Conservation (phyloP, 1,139 yeast genomes). For the Barnettozyma hawaiiensis region DNA sequence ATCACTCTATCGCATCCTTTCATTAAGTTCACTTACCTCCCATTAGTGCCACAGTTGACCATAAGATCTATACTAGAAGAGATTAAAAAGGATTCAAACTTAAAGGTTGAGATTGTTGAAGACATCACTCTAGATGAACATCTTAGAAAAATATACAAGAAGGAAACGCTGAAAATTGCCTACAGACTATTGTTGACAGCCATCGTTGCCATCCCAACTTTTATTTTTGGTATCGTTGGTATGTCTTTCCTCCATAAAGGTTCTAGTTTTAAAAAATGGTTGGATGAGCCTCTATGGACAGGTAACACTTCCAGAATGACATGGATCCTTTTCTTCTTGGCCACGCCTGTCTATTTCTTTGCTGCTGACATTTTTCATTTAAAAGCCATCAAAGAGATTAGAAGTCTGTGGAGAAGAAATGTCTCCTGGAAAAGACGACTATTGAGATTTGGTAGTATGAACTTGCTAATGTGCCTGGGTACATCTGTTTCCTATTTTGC, state of each 20-base stretch:
- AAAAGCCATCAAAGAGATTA: slow-evolving; percentile 57
- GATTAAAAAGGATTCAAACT: slow-evolving; percentile 40
- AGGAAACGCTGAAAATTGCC: slow-evolving; percentile 44
- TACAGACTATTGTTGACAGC: slow-evolving; percentile 46
- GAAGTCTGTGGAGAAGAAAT: slow-evolving; percentile 50
- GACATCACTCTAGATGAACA: slow-evolving; percentile 61
- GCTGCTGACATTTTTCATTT: slow-evolving; percentile 69
- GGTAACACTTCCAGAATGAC: slow-evolving; percentile 58
- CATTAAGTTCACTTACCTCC: slow-evolving; percentile 59
- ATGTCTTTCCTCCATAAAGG: slow-evolving; percentile 52
- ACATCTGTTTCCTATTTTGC: slow-evolving; percentile 69
- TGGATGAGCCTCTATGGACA: slow-evolving; percentile 56
- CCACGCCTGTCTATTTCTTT: slow-evolving; percentile 71
- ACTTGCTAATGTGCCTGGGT: slow-evolving; percentile 63
- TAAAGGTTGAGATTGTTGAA: slow-evolving; percentile 50
- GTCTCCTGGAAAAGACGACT: slow-evolving; percentile 52
- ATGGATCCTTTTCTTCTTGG: slow-evolving; percentile 60
- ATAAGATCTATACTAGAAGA: slow-evolving; percentile 48
- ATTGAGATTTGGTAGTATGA: slow-evolving; percentile 75
- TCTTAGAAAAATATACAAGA: slow-evolving; percentile 43
- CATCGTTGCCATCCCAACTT: slow-evolving; percentile 60
- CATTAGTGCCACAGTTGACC: slow-evolving; percentile 45
- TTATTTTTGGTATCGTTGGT: slow-evolving; percentile 60
- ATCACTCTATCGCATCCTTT: slow-evolving; percentile 51
- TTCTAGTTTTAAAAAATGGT: slow-evolving; percentile 44